Base-by-base conservation (phyloP, 192 early-diverging fungal genomes). In the Haplosporangium gracile region DNA sequence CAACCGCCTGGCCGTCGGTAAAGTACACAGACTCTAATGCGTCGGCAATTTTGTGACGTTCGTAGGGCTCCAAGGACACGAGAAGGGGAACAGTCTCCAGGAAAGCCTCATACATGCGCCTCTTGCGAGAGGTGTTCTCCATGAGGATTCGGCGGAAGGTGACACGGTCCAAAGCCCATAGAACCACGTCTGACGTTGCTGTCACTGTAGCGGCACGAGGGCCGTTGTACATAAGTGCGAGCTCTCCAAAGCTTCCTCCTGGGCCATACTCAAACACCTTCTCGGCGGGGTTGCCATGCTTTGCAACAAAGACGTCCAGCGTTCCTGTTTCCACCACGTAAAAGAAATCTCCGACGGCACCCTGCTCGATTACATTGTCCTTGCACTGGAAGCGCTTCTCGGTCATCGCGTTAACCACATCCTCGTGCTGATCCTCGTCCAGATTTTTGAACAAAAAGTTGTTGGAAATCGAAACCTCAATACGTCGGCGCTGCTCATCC, bases 191-290 rank as follows among this genome's bases (percentile, higher is more conserved):
- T 9, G 93, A 92, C 0, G 97, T 98, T 1, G 97, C 95, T 8
- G 91, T 90, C n/a, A 99, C 95, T 0, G 98, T 98, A 36, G 98
- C 98, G 1, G 98, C 98, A 51, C 98, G 94, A 20, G 98, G 98
- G 15, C 97, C 97, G 82, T 99, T 99, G 90, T 99, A 99, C 98
- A 99, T 99, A 16, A 99, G 92, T 51, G 98, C 98, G 70, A 99
- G 92, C 90, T 99, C 98, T 75, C 98, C 98, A 95, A 99, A 99
- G 85, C 94, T 95, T 68, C 97, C 98, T 57, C 96, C 94, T 11
- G 95, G 91, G 9, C 89, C 95, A 81, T 97, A 98, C 60, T 92
- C 90, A 68, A 93, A 88, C 5, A 99, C 98, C 81, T 95, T 96
- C 68, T 90, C 88, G 7, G 95, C 91, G 4, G 93, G 84, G 9